Evolutionary conservation across 2,329 filamentous ascomycete species (phyloP).

Genomic region (Bipolaris bicolor): DNA sequence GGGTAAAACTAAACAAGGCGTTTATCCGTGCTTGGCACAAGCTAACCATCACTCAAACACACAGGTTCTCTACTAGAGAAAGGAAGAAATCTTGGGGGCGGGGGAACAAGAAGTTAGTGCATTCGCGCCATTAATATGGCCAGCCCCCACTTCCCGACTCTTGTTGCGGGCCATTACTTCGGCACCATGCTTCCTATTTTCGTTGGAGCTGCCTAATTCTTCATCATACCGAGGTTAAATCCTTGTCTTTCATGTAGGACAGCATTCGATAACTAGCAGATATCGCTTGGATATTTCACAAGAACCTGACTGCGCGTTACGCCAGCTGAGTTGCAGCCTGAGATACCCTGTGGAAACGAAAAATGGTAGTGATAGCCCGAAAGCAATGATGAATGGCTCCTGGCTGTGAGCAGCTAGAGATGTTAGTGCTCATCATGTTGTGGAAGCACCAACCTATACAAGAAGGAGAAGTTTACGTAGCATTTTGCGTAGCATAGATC

Average conservation of each 20-base stretch:
- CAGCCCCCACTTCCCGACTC: not conserved
- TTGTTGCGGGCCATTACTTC: no score
- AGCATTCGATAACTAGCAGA: not conserved
- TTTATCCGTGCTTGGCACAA: not conserved
- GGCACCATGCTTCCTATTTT: no score
- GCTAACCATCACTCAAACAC: not conserved
- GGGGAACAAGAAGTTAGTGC: not conserved
- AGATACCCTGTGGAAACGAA: not conserved
- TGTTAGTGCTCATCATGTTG: no score
- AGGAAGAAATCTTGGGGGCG: not conserved
- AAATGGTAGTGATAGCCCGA: no score
- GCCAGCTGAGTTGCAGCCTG: not conserved
- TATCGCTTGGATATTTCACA: not conserved
- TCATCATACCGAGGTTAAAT: not conserved
- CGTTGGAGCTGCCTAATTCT: not conserved
- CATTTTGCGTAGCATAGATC: no score
- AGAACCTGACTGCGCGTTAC: not conserved
- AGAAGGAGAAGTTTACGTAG: no score
- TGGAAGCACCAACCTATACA: no score
- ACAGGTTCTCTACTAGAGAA: not conserved
- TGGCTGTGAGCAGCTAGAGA: no score
- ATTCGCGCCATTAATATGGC: not conserved
- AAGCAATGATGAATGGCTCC: no score
- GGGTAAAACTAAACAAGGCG: not conserved
- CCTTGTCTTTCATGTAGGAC: not conserved